phyloP scores from a whole-genome alignment of 148 eudicot species.

The Rhododendron mucronatum region DNA sequence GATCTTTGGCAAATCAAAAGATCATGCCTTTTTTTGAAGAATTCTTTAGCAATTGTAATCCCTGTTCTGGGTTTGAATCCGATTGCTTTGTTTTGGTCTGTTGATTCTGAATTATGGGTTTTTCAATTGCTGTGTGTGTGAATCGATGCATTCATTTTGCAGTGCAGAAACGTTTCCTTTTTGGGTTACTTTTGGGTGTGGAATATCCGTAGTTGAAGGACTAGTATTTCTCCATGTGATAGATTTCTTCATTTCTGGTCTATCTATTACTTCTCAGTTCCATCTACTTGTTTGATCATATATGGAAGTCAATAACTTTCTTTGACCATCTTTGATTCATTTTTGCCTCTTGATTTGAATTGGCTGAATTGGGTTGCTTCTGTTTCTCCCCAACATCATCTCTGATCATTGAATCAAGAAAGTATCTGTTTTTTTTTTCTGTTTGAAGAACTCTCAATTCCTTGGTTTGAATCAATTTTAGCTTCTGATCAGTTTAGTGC shows the following conservation, averaged over 20 bases:
- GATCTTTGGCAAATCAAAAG: constrained; percentile 15
- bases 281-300: constrained; percentile 12
- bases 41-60: constrained; percentile 16
- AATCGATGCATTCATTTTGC: constrained; percentile 8
- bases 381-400: background rate
- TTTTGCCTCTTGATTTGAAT: background rate
- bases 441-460: background rate
- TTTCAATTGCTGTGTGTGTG: background rate
- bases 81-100: background rate
- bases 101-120: constrained; percentile 1
- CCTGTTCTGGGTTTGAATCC: constrained; percentile 19
- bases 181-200: constrained; percentile 15
- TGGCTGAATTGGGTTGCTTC: background rate
- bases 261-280: constrained; percentile 14
- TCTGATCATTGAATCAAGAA: background rate
- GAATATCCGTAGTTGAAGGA: constrained; percentile 33
- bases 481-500: background rate
- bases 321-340: background rate
- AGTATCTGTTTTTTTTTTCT: background rate
- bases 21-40: constrained; percentile 17
- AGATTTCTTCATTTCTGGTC: constrained; percentile 19
- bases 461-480: background rate
- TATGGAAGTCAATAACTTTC: background rate
- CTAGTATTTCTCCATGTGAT: constrained; percentile 26
- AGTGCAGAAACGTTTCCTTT: constrained; percentile 14